These are phyloP conservation scores for Pestalotiopsis sp. DNA, from an alignment of 2,329 filamentous ascomycete species.

Conservation along the genomic window DNA sequence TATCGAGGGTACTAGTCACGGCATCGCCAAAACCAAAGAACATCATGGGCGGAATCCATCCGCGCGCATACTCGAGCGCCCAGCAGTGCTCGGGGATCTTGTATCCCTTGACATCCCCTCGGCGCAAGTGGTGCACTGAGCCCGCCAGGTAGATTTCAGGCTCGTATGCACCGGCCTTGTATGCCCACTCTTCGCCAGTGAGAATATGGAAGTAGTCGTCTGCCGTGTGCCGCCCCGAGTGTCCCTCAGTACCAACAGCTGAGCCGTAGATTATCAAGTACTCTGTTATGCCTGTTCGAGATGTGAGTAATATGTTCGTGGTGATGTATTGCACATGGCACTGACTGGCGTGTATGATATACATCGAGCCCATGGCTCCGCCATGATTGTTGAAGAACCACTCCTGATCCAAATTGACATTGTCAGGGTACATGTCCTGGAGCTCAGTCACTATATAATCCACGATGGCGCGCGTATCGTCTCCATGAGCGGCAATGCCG, in stretches of 20 bases:
- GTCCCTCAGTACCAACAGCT: constrained; percentile 82
- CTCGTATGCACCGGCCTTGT: constrained; percentile 68
- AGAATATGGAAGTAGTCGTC: constrained; percentile 97
- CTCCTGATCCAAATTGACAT: constrained; percentile 74
- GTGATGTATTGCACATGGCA: constrained; percentile 18
- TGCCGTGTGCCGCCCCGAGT: constrained; percentile 85
- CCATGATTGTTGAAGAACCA: constrained; percentile 94
- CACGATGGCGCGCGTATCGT: constrained; percentile 73
- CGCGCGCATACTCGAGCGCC: constrained; percentile 81
- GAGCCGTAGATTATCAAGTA: constrained; percentile 90
- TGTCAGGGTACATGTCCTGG: constrained; percentile 48
- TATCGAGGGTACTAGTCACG: constrained; percentile 79
- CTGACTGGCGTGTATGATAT: constrained; percentile 83
- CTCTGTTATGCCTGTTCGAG: constrained; percentile 69
- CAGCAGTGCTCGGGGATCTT: constrained; percentile 78
- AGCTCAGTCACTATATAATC: constrained; percentile 72
- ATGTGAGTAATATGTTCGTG: background rate
- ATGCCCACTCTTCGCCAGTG: constrained; percentile 75
- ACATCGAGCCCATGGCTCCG: constrained; percentile 91
- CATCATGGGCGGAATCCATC: constrained; percentile 93
- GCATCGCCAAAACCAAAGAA: constrained; percentile 87
- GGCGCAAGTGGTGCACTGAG: constrained; percentile 70
- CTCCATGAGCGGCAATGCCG: constrained; percentile 70
- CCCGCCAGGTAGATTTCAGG: constrained; percentile 73
- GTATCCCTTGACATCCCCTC: constrained; percentile 80